These are phyloP conservation scores for Sporisorium reilianum DNA, from an alignment of 1,284 basidiomycete species.

Conservation along the genomic window DNA sequence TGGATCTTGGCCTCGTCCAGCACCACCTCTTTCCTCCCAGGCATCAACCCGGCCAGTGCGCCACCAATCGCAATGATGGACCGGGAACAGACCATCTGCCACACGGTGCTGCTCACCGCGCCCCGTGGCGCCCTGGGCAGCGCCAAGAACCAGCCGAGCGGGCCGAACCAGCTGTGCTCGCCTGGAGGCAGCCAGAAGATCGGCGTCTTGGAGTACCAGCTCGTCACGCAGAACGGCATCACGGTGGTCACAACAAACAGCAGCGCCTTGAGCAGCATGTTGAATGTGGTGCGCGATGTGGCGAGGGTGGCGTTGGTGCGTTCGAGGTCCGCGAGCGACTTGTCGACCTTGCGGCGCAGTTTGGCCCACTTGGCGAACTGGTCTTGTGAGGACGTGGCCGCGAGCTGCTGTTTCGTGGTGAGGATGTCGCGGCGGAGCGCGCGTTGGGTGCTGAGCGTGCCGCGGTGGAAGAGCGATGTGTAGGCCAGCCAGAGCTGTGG, in stretches of 20 bases:
- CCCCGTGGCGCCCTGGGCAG: conserved; percentile 58
- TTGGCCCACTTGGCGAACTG: conserved; percentile 99
- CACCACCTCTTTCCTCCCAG: conserved; percentile 32
- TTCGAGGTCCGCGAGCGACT: conserved; percentile 92
- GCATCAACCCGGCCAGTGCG: conserved; percentile 17
- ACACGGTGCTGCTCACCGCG: conserved; percentile 46
- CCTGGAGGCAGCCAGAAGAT: conserved; percentile 66
- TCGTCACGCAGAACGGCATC: conserved; percentile 62
- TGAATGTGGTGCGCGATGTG: conserved; percentile 42
- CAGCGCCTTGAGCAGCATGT: conserved; percentile 55
- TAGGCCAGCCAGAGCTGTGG: conserved; percentile 37
- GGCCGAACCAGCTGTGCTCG: conserved; percentile 57
- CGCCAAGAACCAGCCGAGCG: conserved; percentile 56
- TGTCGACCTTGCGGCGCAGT: conserved; percentile 88
- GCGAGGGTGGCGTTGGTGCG: conserved; percentile 74
- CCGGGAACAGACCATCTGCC: conserved; percentile 52
- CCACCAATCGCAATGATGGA: conserved; percentile 22
- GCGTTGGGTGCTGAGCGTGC: conserved; percentile 36
- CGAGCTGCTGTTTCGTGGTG: conserved; percentile 84
- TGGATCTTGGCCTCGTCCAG: conserved; percentile 17
- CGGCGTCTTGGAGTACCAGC: conserved; percentile 64
- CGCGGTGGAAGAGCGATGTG: conserved; percentile 45
- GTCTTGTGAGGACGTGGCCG: conserved; percentile 92
- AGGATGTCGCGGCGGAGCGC: conserved; percentile 53
- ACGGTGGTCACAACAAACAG: conserved; percentile 62